phyloP scores from a whole-genome alignment of 257 asterid species.

The Verbascum thapsus region DNA sequence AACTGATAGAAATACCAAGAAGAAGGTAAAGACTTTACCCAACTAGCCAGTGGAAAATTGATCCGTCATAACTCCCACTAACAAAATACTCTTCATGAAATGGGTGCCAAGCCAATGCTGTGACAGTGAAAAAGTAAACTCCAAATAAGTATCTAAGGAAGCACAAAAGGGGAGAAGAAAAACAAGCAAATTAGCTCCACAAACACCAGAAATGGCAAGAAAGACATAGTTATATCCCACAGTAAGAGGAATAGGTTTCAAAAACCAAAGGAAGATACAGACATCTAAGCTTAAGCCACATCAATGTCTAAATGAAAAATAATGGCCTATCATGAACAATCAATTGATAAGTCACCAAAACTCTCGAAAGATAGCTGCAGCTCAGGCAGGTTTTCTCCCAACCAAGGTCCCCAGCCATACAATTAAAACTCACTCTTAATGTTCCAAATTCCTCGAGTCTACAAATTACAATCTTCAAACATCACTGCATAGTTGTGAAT shows the following conservation, averaged over 20 bases:
- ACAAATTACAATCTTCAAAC: slow-evolving; percentile 16
- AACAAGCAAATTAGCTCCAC: slow-evolving; percentile 11
- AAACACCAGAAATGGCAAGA: slow-evolving; percentile 7
- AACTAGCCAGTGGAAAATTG: slow-evolving; percentile 96
- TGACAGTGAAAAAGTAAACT: slow-evolving; percentile 28
- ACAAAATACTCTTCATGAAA: slow-evolving; percentile 97
- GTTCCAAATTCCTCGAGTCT: background rate
- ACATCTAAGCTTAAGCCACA: background rate
- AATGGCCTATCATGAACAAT: slow-evolving; percentile 2
- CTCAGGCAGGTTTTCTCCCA: slow-evolving; percentile 8
- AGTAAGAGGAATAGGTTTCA: background rate
- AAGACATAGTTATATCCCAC: background rate
- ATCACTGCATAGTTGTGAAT: slow-evolving; percentile 15
- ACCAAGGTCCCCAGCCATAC: background rate
- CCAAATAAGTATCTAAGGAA: slow-evolving; percentile 26
- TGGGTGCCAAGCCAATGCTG: slow-evolving; percentile 99
- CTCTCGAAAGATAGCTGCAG: slow-evolving; percentile 20
- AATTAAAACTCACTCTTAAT: slow-evolving; percentile 10
- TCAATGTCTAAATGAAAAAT: slow-evolving; percentile 7
- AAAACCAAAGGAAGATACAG: background rate
- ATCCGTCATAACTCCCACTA: slow-evolving; percentile 97
- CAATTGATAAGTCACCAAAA: background rate
- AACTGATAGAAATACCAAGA: slow-evolving; percentile 20
- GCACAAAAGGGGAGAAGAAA: slow-evolving; percentile 20
- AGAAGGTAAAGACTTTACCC: slow-evolving; percentile 58